These are phyloP conservation scores for Tranzscheliella williamsii DNA, from an alignment of 1,284 basidiomycete species.

Conservation along the genomic window DNA sequence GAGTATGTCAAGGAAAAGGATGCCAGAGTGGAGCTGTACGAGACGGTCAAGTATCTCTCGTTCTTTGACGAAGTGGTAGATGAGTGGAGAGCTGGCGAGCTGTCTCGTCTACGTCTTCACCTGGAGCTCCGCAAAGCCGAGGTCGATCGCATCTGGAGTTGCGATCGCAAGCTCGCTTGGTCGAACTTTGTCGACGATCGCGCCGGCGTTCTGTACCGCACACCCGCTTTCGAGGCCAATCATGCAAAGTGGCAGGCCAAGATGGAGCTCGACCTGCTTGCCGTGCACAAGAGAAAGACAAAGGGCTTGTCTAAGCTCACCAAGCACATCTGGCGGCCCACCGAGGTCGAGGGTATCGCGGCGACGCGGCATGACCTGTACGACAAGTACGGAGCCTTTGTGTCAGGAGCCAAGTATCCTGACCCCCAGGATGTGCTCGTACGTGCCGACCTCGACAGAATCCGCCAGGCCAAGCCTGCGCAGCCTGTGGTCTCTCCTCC, in stretches of 20 bases:
- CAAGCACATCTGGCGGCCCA: conserved; percentile 8
- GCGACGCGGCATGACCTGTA: conserved; percentile 8
- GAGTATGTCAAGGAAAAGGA: conserved; percentile 15
- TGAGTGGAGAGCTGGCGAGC: conserved; percentile 28
- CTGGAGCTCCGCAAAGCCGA: conserved; percentile 32
- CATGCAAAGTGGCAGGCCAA: conserved; percentile 26
- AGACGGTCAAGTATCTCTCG: conserved; percentile 13
- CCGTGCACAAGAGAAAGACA: conserved; percentile 19
- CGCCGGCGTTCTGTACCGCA: conserved; percentile 16
- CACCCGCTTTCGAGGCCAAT: conserved; percentile 3
- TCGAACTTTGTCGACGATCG: conserved; percentile 16
- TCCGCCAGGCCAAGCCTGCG: conserved; percentile 5
- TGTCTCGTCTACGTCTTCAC: conserved; percentile 22
- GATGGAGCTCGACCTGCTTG: conserved; percentile 28
- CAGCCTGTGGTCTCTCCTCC: not conserved
- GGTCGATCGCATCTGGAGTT: conserved; percentile 29
- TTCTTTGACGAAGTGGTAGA: conserved; percentile 33
- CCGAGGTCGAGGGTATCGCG: not conserved
- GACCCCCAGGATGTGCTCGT: conserved; percentile 15
- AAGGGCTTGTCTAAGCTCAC: conserved; percentile 12
- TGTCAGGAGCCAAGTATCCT: conserved; percentile 9
- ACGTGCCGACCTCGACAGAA: conserved; percentile 16
- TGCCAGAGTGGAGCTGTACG: conserved; percentile 18
- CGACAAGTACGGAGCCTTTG: conserved; percentile 11
- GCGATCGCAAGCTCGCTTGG: conserved; percentile 36